Conservation (phyloP, 495 filamentous ascomycete species). For the Penicillium longicatenatum region DNA sequence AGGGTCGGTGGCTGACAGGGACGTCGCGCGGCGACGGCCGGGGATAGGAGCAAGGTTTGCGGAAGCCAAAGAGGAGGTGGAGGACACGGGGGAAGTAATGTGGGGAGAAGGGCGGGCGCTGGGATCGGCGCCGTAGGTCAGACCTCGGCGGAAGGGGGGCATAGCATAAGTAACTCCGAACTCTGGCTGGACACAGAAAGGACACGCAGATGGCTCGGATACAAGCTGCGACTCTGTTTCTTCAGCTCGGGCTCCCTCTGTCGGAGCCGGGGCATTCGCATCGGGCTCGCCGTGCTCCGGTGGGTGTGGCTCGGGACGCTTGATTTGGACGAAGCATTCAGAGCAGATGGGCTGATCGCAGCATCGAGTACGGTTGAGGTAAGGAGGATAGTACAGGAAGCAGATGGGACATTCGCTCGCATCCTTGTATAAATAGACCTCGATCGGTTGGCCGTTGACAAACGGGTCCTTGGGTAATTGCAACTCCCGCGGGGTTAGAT, state of each 20-base stretch:
- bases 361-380: slow-evolving; percentile 92
- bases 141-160: slow-evolving; percentile 82
- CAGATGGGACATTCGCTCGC: slow-evolving; percentile 93
- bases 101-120: slow-evolving; percentile 42
- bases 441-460: slow-evolving; percentile 88
- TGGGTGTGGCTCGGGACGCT: slow-evolving; percentile 91
- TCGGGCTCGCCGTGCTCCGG: slow-evolving; percentile 76
- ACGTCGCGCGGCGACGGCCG: slow-evolving; percentile 70
- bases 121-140: slow-evolving; percentile 63
- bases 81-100: slow-evolving; percentile 72
- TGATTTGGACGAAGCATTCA: slow-evolving; percentile 99
- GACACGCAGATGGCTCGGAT: slow-evolving; percentile 90
- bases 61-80: slow-evolving; percentile 55
- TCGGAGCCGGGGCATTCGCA: slow-evolving; percentile 45
- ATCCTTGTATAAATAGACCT: slow-evolving; percentile 91
- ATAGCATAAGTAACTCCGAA: slow-evolving; percentile 92
- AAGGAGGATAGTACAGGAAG: slow-evolving; percentile 93
- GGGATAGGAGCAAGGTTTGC: slow-evolving; percentile 31
- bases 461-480: slow-evolving; percentile 79
- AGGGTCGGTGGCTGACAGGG: slow-evolving; percentile 76
- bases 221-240: slow-evolving; percentile 64
- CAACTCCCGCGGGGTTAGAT: slow-evolving; percentile 75
- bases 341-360: slow-evolving; percentile 98
- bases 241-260: slow-evolving; percentile 39
- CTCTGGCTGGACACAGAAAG: slow-evolving; percentile 92